These are phyloP conservation scores for Sphaerobolus stellatus DNA, from an alignment of 1,284 basidiomycete species.

Conservation along the genomic window DNA sequence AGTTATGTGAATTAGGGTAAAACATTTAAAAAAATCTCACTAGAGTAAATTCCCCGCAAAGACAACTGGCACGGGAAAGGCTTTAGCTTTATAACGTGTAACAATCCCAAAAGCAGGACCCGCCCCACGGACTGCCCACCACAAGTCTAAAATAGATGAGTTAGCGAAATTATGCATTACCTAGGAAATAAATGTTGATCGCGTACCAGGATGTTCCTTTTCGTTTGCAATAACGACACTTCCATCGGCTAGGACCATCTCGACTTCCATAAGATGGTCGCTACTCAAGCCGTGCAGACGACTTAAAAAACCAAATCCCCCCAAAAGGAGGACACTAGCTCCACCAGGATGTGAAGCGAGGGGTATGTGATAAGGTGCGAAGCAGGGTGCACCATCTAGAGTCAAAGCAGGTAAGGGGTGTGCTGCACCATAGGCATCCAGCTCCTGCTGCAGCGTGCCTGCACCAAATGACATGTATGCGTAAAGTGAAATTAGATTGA, in stretches of 20 bases:
- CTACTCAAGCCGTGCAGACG: slow-evolving; percentile 81
- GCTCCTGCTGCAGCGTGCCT: slow-evolving; percentile 77
- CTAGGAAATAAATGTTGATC: neutral
- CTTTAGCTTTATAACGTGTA: slow-evolving; percentile 84
- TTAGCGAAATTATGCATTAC: neutral
- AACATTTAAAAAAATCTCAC: slow-evolving; percentile 42
- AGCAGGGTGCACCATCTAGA: slow-evolving; percentile 44
- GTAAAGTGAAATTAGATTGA: slow-evolving; percentile 56
- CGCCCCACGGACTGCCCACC: slow-evolving; percentile 88
- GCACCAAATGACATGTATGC: slow-evolving; percentile 82
- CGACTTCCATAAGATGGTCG: slow-evolving; percentile 82
- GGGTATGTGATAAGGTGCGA: slow-evolving; percentile 82
- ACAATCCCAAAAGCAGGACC: slow-evolving; percentile 82
- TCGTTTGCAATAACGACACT: slow-evolving; percentile 70
- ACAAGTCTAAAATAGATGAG: slow-evolving; percentile 55
- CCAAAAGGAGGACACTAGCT: slow-evolving; percentile 81
- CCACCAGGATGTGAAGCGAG: slow-evolving; percentile 77
- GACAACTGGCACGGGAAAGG: slow-evolving; percentile 84
- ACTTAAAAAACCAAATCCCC: slow-evolving; percentile 87
- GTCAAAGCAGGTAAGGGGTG: slow-evolving; percentile 65
- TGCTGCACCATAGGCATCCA: slow-evolving; percentile 72
- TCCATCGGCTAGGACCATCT: slow-evolving; percentile 82
- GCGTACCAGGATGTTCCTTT: slow-evolving; percentile 60
- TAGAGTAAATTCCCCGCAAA: slow-evolving; percentile 90
- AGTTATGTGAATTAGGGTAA: slow-evolving; percentile 12